Evolutionary conservation across 805 yeast genomes (phyloP).

Genomic region (Wickerhamomyces xylosicus): DNA sequence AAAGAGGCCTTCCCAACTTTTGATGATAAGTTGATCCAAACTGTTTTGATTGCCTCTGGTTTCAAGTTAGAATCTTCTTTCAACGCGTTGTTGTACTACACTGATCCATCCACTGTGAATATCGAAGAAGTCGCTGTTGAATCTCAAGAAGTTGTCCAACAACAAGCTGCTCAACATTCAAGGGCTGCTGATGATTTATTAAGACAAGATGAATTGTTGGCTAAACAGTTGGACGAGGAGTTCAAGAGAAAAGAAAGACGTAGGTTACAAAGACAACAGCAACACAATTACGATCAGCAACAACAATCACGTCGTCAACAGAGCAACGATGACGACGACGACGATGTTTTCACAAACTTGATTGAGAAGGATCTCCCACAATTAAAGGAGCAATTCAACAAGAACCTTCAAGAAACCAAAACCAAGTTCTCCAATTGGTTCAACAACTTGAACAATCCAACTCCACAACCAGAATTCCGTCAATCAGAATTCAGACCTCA

Average conservation of each 20-base stretch:
- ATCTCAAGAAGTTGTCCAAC: conserved; percentile 20
- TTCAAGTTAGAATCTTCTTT: conserved; percentile 81
- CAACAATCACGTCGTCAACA: conserved; percentile 8
- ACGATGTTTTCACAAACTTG: conserved; percentile 45
- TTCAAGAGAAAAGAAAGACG: conserved; percentile 26
- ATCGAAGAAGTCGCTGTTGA: conserved; percentile 32
- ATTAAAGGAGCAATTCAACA: conserved; percentile 55
- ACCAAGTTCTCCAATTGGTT: conserved; percentile 66
- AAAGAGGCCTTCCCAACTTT: conserved; percentile 79
- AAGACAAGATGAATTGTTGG: conserved; percentile 71
- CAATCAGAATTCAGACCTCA: conserved; percentile 45
- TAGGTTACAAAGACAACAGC: conserved; percentile 20
- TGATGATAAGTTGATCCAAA: conserved; percentile 62
- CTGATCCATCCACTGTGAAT: conserved; percentile 51
- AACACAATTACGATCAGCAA: conserved; percentile 14
- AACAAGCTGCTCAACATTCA: conserved; percentile 27
- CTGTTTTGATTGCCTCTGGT: conserved; percentile 76
- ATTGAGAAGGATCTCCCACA: conserved; percentile 46
- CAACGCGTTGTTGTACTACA: conserved; percentile 70
- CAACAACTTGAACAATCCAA: conserved; percentile 9
- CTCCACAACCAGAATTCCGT: conserved; percentile 22
- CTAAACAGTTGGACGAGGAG: conserved; percentile 68
- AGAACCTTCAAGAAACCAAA: conserved; percentile 76
- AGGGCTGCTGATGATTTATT: conserved; percentile 16
- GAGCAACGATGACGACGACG: conserved; percentile 9